phyloP scores from a whole-genome alignment of 805 yeast genomes.

The Naumovozyma castellii region DNA sequence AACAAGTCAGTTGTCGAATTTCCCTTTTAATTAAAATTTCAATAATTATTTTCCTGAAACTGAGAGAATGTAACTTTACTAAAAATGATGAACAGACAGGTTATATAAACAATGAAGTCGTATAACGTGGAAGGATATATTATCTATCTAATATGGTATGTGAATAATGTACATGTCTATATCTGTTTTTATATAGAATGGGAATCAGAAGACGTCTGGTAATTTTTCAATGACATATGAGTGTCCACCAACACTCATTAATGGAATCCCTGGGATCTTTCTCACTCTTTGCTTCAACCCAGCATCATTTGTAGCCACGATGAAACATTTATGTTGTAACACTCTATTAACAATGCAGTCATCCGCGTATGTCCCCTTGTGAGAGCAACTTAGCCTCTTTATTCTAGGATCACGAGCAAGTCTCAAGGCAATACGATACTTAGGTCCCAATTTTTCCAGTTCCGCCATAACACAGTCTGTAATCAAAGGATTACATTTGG shows the following conservation, averaged over 20 bases:
- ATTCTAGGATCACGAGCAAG: constrained; percentile 92
- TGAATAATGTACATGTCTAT: too few relatives aligned
- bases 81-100: too few relatives aligned
- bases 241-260: constrained; percentile 93
- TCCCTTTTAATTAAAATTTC: too few relatives aligned
- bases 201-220: constrained; percentile 86
- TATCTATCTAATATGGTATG: too few relatives aligned
- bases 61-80: too few relatives aligned
- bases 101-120: too few relatives aligned
- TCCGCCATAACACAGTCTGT: constrained; percentile 99
- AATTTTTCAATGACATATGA: constrained; percentile 86
- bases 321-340: constrained; percentile 90
- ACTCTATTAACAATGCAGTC: constrained; percentile 92
- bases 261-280: constrained; percentile 94
- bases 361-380: constrained; percentile 96
- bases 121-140: too few relatives aligned
- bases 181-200: too few relatives aligned
- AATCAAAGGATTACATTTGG: constrained; percentile 89
- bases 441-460: constrained; percentile 90
- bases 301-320: constrained; percentile 97
- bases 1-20: too few relatives aligned
- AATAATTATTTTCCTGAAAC: too few relatives aligned
- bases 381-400: constrained; percentile 77
- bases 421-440: constrained; percentile 83
- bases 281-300: constrained; percentile 88